phyloP scores from a whole-genome alignment of 2,329 filamentous ascomycete species.

The Teratosphaeria epicoccoides region DNA sequence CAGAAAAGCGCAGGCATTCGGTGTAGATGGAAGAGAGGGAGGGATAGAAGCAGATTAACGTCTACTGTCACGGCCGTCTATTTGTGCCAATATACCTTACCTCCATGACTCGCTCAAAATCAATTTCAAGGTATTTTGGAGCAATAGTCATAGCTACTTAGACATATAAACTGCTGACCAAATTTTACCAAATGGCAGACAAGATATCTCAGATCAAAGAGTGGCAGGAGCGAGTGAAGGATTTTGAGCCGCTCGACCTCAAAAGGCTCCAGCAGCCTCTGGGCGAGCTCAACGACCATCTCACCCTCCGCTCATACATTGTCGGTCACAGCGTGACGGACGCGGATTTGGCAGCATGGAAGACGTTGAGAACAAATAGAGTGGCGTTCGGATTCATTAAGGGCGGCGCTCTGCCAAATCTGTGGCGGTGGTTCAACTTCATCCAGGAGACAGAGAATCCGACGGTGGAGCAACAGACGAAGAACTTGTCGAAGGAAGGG shows the following conservation, averaged over 20 bases:
- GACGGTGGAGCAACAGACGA: conserved; percentile 42
- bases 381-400: conserved; percentile 73
- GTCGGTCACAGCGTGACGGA: conserved; percentile 69
- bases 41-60: no score
- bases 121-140: not conserved
- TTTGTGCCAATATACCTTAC: not conserved
- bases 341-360: conserved; percentile 73
- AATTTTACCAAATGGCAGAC: conserved; percentile 9
- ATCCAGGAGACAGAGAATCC: conserved; percentile 70
- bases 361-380: conserved; percentile 70
- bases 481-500: conserved; percentile 39
- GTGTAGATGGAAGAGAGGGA: no score
- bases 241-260: conserved; percentile 56
- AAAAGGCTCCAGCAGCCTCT: conserved; percentile 67
- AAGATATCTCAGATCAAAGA: conserved; percentile 32
- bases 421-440: conserved; percentile 79
- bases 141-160: not conserved
- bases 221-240: conserved; percentile 46
- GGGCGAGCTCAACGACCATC: conserved; percentile 70
- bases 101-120: no score
- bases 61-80: no score
- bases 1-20: no score
- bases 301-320: conserved; percentile 77
- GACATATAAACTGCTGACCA: not conserved
- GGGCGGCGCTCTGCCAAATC: conserved; percentile 63